A percentile compares a stretch with the other conserved stretches of the same genome.
Evolutionary conservation across 768 basidiomycete genomes (phyloP).

Genomic region (Phylloporus arenicola): DNA sequence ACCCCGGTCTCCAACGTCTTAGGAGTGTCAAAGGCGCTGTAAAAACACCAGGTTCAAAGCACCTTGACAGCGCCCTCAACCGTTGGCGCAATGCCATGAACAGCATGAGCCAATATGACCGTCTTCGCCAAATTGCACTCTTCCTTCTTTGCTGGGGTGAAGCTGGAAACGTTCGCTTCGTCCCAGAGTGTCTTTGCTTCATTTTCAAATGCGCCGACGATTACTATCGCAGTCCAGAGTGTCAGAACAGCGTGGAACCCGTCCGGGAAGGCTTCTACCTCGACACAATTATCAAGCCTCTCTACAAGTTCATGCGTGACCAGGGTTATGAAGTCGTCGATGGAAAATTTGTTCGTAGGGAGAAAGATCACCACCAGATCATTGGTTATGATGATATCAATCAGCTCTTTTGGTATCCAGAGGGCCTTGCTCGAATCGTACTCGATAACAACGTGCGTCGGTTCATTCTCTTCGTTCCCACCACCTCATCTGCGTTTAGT

Average conservation of each 20-base stretch:
- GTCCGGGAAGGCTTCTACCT: conserved; percentile 95
- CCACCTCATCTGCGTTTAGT: conserved; percentile 39
- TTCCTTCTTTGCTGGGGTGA: conserved; percentile 98
- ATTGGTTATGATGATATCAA: conserved; percentile 99
- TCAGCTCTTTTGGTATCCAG: conserved; percentile 99
- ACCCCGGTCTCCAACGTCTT: conserved; percentile 86
- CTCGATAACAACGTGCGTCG: conserved; percentile 73
- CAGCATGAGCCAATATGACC: conserved; percentile 98
- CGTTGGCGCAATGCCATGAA: conserved; percentile 99
- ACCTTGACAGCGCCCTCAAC: conserved; percentile 88
- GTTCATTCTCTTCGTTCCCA: not conserved
- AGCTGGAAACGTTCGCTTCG: conserved; percentile 94
- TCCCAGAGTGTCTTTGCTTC: conserved; percentile 96
- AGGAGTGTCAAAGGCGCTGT: conserved; percentile 68
- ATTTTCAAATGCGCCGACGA: conserved; percentile 99
- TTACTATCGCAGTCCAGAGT: conserved; percentile 97
- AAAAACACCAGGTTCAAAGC: conserved; percentile 59
- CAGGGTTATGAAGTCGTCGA: conserved; percentile 96
- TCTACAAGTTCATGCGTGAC: conserved; percentile 94
- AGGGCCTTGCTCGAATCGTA: conserved; percentile 90
- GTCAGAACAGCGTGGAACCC: conserved; percentile 89
- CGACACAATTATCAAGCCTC: conserved; percentile 84
- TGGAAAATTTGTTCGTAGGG: conserved; percentile 89
- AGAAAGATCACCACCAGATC: conserved; percentile 91
- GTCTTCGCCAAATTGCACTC: conserved; percentile 92